A percentile compares a stretch with the other conserved stretches of the same genome.
Evolutionary conservation across 2,329 filamentous ascomycete genomes (phyloP).

Genomic region (Neonectria hederae): DNA sequence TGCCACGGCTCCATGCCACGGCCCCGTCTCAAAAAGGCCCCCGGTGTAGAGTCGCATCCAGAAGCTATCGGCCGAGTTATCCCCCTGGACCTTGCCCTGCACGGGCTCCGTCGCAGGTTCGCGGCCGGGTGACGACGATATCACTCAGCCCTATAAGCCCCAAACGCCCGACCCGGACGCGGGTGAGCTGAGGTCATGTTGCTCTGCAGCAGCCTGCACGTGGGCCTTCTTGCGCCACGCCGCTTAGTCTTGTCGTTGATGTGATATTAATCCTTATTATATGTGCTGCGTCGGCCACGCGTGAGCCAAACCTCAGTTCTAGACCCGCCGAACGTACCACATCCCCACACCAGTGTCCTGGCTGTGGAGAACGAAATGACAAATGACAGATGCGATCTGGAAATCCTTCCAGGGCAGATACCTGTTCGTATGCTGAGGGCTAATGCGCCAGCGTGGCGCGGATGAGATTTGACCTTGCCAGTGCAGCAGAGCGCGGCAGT

Average conservation of each 20-base stretch:
- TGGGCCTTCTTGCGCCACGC: constrained; percentile 14
- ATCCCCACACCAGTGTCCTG: constrained; percentile 17
- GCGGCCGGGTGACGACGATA: constrained; percentile 11
- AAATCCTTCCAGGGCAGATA: constrained; percentile 16
- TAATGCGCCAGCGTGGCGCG: constrained; percentile 18
- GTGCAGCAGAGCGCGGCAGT: constrained; percentile 15
- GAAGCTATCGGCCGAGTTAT: constrained; percentile 21
- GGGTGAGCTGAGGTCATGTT: constrained; percentile 20
- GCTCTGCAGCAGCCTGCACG: constrained; percentile 9
- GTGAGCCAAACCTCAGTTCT: constrained; percentile 10
- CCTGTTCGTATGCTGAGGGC: constrained; percentile 15
- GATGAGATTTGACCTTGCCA: constrained; percentile 13
- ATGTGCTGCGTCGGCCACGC: neutral
- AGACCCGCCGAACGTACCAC: constrained; percentile 26
- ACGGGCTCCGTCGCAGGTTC: constrained; percentile 9
- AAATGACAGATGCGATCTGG: constrained; percentile 25
- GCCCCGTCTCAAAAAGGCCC: constrained; percentile 14
- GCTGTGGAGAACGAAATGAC: constrained; percentile 20
- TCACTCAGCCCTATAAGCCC: constrained; percentile 23
- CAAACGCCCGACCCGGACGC: neutral
- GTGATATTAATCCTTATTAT: neutral
- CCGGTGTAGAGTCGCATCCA: constrained; percentile 1
- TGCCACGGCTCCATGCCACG: neutral
- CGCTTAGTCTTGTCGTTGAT: constrained; percentile 12
- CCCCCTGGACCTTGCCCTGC: constrained; percentile 12